These are phyloP conservation scores for Alternaria postmessia DNA, from an alignment of 2,329 filamentous ascomycete species.

Conservation along the genomic window DNA sequence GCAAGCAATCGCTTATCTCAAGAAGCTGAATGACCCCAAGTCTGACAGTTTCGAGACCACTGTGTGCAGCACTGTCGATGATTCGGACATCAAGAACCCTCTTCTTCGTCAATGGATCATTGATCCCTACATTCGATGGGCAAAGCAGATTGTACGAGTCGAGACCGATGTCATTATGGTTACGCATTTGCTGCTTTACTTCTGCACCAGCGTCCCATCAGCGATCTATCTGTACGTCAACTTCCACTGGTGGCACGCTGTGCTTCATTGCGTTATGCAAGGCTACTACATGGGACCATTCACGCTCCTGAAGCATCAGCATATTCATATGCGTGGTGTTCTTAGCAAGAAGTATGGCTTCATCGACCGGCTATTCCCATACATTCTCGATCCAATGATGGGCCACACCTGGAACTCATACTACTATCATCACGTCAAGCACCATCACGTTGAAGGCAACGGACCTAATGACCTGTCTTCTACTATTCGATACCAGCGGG, in stretches of 20 bases:
- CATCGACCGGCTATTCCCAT: constrained; percentile 74
- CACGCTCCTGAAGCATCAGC: constrained; percentile 84
- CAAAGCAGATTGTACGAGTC: constrained; percentile 66
- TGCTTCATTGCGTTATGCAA: constrained; percentile 72
- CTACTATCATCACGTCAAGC: constrained; percentile 86
- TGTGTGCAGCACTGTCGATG: constrained; percentile 63
- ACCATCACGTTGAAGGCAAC: constrained; percentile 84
- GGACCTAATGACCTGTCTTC: constrained; percentile 78
- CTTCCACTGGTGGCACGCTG: constrained; percentile 73
- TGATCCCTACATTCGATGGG: constrained; percentile 66
- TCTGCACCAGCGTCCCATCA: constrained; percentile 73
- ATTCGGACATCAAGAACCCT: constrained; percentile 52
- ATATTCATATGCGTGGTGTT: constrained; percentile 80
- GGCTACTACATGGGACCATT: constrained; percentile 75
- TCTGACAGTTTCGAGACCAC: constrained; percentile 63
- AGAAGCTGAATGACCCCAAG: constrained; percentile 60
- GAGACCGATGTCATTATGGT: constrained; percentile 80
- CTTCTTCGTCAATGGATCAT: constrained; percentile 59
- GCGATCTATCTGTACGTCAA: constrained; percentile 69
- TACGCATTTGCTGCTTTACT: constrained; percentile 77
- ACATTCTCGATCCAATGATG: constrained; percentile 77
- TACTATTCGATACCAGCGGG: constrained; percentile 78
- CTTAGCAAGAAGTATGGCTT: constrained; percentile 63
- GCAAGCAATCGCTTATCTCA: constrained; percentile 55
- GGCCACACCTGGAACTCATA: constrained; percentile 88